Evolutionary conservation across 2,329 filamentous ascomycete genomes (phyloP), one percentile per base, ranked within the genome.

Genomic region (Botrytis squamosa): DNA sequence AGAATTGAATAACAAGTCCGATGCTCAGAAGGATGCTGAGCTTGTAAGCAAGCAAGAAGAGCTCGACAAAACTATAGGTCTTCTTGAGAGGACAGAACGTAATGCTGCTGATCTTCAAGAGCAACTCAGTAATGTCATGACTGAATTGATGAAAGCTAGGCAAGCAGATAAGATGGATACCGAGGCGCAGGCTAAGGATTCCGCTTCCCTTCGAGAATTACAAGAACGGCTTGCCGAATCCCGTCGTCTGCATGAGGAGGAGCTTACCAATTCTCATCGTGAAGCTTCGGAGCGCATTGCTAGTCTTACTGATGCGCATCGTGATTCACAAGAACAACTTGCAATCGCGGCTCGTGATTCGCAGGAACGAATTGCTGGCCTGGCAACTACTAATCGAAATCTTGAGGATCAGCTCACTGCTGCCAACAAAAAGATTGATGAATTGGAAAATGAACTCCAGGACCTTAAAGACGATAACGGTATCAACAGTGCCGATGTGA

Each of bases 1-100:
- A 74, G 94, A 97, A 80, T 88, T 98, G 73, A 97, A 97, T 83
- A 94, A 88, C 84, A 95, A 95, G 80, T 94, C 93, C 1, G 94
- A 97, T 77, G 86, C 88, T 33, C 87, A 91, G 75, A 89, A 91
- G 79, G 91, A 92, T 77, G 87, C 87, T 59, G 88, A 92, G 75
- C 81, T 93, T n/a, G 84, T 87, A 38, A 82, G 85, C 66, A 90
- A 88, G 78, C 84, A 86, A 71, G 86, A 87, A 25, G 87, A 91
- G 77, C 80, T 92, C 10, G 85, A 88, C 52, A 83, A 82, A 25
- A 78, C 82, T 9, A 79, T 83, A 44, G 77, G 73, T 18, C 78
- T 84, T 36, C 78, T 82, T 8, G 80, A 81, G 22, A 78, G 79
- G 71, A 80, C 75, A 55, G 80, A 82, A 75, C 78, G 75, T 63